Base-by-base conservation (phyloP, 2,329 filamentous ascomycete genomes). In the Podosphaera fusca region DNA sequence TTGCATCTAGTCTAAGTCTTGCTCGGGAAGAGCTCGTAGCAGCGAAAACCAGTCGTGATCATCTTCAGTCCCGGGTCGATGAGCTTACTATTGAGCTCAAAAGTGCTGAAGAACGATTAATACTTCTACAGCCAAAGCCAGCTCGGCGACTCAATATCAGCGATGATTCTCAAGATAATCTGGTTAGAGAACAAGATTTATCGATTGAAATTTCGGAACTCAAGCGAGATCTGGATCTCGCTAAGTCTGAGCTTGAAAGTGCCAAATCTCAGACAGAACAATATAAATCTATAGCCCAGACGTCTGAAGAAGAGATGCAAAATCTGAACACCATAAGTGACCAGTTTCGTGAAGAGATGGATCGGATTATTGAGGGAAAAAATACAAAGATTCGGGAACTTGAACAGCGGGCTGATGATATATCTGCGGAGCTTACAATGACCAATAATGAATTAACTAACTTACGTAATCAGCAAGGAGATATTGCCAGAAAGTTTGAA, bases 51-150 rank as follows among this genome's bases (percentile, higher is more conserved):
- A 85, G 81, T 52, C 81, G 85, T 53, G 90, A 96, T 67, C 86
- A 95, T 67, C 75, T 98, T 1, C 89, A 96, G 68, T 79, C 82
- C 38, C 80, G 89, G 58, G 87, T 95, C 2, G 85, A 94, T 62
- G 90, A 96, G 70, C 72, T 98, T 57, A 84, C 83, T 33, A 85
- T 94, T 58, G 87, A 96, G 67, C 74, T 96, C 33, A 84, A 85
- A 63, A 88, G 84, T 65, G 87, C 89, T 0, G 88, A 96, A 68
- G 92, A 96, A 69, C 84, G 88, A 55, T 77, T 86, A 4, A 82
- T 85, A 62, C 79, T 88, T 35, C 74, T 95, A 57, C 87, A 92
- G 62, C 84, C 87, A n/a, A 79, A 84, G 58, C 83, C 85, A 3
- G 86, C 81, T 0, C 75, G 82, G 1, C 74, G 82, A 60, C 72